Percentiles rank a stretch among this genome's conserved stretches.
phyloP scores from a whole-genome alignment of 441 rosid genomes.

The Arabidopsis lyrata region DNA sequence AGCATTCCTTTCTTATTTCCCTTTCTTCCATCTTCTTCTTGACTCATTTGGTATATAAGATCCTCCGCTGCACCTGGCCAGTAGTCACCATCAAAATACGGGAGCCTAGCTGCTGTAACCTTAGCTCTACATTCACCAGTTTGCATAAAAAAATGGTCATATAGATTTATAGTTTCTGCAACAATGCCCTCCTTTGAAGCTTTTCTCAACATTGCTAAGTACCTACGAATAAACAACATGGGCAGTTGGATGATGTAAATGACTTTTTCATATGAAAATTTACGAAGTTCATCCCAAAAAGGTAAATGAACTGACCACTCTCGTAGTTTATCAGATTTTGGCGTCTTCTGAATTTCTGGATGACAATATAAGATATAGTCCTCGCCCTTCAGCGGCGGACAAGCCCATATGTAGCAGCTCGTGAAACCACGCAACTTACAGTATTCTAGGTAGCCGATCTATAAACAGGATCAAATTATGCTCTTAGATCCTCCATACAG shows the following conservation, averaged over 20 bases:
- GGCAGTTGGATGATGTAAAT: constrained; percentile 25
- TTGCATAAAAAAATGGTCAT: constrained; percentile 90
- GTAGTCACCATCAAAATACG: constrained; percentile 99
- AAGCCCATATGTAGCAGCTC: constrained; percentile 99
- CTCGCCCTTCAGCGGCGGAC: constrained; percentile 99
- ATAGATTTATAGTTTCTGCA: constrained; percentile 88
- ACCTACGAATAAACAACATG: constrained; percentile 62
- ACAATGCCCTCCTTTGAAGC: constrained; percentile 90
- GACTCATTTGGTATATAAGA: constrained; percentile 88
- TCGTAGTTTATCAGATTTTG: constrained; percentile 97
- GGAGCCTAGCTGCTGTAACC: constrained; percentile 98
- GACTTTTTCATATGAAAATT: constrained; percentile 24
- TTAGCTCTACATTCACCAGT: constrained; percentile 90
- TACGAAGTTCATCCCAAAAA: background rate
- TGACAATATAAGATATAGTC: constrained; percentile 98
- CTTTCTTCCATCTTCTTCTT: constrained; percentile 97
- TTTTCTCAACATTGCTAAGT: constrained; percentile 87
- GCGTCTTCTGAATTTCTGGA: constrained; percentile 99
- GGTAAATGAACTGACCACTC: constrained; percentile 77
- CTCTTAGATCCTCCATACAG: constrained; percentile 25
- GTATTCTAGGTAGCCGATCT: constrained; percentile 99
- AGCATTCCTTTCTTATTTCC: constrained; percentile 88
- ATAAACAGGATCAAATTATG: constrained; percentile 36
- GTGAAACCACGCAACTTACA: constrained; percentile 99
- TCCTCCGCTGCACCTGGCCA: constrained; percentile 99